Conservation (phyloP, 495 filamentous ascomycete species). For the Chaetomium fimeti region DNA sequence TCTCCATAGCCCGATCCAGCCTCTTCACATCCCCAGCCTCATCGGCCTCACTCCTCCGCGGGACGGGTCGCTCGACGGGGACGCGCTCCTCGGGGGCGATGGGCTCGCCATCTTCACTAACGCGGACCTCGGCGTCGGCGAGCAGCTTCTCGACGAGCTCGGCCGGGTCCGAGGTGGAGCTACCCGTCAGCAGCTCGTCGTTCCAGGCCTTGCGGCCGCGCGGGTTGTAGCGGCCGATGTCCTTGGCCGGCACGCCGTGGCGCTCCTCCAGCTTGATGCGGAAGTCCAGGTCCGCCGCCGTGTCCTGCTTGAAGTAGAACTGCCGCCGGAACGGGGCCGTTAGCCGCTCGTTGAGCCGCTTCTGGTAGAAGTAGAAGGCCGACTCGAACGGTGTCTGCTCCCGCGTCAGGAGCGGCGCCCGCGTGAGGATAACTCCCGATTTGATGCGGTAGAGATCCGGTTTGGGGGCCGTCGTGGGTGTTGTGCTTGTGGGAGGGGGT, state of each 20-base stretch:
- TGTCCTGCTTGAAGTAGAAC: slow-evolving; percentile 95
- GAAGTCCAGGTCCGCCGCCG: slow-evolving; percentile 82
- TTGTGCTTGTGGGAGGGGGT: slow-evolving; percentile 5
- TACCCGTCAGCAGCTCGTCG: slow-evolving; percentile 84
- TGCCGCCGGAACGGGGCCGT: slow-evolving; percentile 83
- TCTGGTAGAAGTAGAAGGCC: slow-evolving; percentile 93
- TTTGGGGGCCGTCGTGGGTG: slow-evolving; percentile 26
- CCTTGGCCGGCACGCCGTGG: slow-evolving; percentile 66
- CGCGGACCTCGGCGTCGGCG: slow-evolving; percentile 70
- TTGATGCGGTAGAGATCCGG: slow-evolving; percentile 62
- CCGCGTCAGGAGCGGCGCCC: slow-evolving; percentile 83
- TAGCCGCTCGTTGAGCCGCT: slow-evolving; percentile 90
- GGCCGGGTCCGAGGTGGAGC: slow-evolving; percentile 55
- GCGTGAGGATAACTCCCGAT: slow-evolving; percentile 79
- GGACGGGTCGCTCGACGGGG: slow-evolving; percentile 67
- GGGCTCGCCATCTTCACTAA: slow-evolving; percentile 60
- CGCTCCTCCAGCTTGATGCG: slow-evolving; percentile 78
- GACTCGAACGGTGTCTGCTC: slow-evolving; percentile 84
- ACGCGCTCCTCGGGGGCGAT: slow-evolving; percentile 62
- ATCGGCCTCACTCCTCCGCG: slow-evolving; percentile 78
- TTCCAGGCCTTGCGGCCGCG: slow-evolving; percentile 79
- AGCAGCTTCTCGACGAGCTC: slow-evolving; percentile 57
- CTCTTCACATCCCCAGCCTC: slow-evolving; percentile 67
- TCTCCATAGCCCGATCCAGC: slow-evolving; percentile 70
- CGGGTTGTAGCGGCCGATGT: slow-evolving; percentile 83